Evolutionary conservation across 2,329 filamentous ascomycete genomes (phyloP), one percentile per base, ranked within the genome.

Genomic region (Incumbomyces lentus): DNA sequence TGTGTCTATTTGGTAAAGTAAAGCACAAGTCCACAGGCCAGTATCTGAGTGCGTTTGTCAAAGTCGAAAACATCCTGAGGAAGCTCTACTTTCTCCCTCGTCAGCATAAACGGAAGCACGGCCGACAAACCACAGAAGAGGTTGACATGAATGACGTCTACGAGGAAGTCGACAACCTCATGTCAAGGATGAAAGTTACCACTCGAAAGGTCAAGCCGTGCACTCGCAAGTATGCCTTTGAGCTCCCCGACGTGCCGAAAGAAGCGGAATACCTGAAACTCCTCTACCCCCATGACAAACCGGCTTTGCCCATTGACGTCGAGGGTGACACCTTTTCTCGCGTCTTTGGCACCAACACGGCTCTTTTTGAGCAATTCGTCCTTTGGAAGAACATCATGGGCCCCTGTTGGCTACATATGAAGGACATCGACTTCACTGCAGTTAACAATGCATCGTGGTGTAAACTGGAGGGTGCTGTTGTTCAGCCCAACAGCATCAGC

Each of bases 301-400:
- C 82, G 36, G 72, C 75, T 14, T 64, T 98, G 31, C 75, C 86
- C n/a, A 71, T 77, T 44, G 82, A 84, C 51, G 68, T 77, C 5
- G 78, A 73, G 34, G 92, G 92, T 22, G 81, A 94, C 62, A 96
- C 92, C 0, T 98, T 90, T 61, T 95, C 90, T 1, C 86, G 86
- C 54, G 82, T 95, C 18, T 98, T 98, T 56, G 92, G 93, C 22
- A 84, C 84, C 47, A 95, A 92, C 63, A 98, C 92, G 0, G 81
- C 86, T 1, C 73, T 98, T 0, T 98, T 98, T 58, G 92, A 98
- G 66, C 92, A 98, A 58, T 98, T 98, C 61, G 92, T 98, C 16
- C 74, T 98, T 4, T 95, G 89, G 85, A 96, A 95, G 69, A 94
- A 95, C 61, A 86, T 98, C 57, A 98, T 95, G 90, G 92, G 92